Conservation (phyloP, 805 yeast genomes). For the Monosporozyma aquatica region DNA sequence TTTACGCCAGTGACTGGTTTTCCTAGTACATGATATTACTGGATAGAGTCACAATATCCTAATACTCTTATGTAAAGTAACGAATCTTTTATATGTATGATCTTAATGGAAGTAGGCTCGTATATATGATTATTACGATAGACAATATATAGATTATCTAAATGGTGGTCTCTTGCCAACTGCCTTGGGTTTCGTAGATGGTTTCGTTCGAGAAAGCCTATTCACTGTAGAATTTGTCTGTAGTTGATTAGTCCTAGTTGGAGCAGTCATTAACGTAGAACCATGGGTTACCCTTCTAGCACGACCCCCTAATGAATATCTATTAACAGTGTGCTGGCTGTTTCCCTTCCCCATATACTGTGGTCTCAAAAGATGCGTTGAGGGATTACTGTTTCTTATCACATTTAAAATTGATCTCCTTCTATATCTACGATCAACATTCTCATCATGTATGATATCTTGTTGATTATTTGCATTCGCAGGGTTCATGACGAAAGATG, state of each 20-base stretch:
- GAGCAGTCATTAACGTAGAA: slow-evolving; percentile 1
- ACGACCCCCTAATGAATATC: slow-evolving; percentile 2
- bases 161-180: slow-evolving; percentile 20
- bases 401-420: slow-evolving; percentile 29
- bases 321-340: background rate
- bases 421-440: slow-evolving; percentile 15
- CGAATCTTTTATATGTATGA: too few species aligned
- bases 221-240: background rate
- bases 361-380: background rate
- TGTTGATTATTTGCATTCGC: slow-evolving; percentile 6
- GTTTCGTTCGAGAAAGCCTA: background rate
- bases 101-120: too few species aligned
- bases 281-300: background rate
- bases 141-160: too few species aligned
- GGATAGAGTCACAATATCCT: too few species aligned
- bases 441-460: slow-evolving; percentile 3
- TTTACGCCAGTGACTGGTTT: too few species aligned
- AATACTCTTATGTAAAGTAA: too few species aligned
- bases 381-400: slow-evolving; percentile 19
- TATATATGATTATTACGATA: too few species aligned
- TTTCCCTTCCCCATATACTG: background rate
- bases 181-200: background rate
- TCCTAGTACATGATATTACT: too few species aligned
- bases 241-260: background rate
- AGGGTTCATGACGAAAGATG: slow-evolving; percentile 29